Evolutionary conservation across 192 early-diverging fungal species (phyloP), one percentile per base, ranked within the genome.

Genomic region (Coemansia sp.): DNA sequence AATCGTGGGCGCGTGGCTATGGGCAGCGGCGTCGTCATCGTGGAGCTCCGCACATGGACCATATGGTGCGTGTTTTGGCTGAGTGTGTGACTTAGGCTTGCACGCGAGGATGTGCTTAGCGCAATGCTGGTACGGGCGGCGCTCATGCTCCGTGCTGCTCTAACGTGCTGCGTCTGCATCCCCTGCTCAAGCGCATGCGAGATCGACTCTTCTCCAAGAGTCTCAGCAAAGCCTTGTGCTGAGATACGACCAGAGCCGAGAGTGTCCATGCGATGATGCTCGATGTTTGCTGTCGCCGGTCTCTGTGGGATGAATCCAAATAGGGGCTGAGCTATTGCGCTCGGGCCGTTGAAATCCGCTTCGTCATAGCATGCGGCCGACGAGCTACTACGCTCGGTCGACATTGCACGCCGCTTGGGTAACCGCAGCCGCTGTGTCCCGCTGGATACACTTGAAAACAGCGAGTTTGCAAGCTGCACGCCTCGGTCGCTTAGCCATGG

Each of bases 131-230:
- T 49, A 9, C 71, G 68, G 0, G 43, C 71, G 5, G 67, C 72
- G 59, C 76, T 79, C 71, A 74, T 67, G 59, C 76, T 79, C 35
- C 71, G 71, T 8, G 71, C 65, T 38, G 67, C 76, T 36, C 76
- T 50, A 20, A 65, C 71, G 34, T 57, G 55, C 55, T 57, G 55
- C 0, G 55, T 57, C 4, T 33, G 34, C 9, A 20, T 36, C 33
- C 34, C 55, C 8, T 57, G 55, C 14, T 57, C 55, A n/a, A 57
- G 14, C 33, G 15, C 55, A n/a, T 66, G 61, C 38, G 45, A 5
- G 17, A 38, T 41, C 4, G 67, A 55, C 34, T 66, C 73, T 7
- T 59, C 65, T 41, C 34, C 42, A 35, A 62, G 60, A 15, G 65
- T 63, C 3, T 65, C 71, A 6, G 64, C 40, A 42, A 65, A 45